Evolutionary conservation across 768 basidiomycete genomes (phyloP).

Genomic region (Neoboletus subvelutipes): DNA sequence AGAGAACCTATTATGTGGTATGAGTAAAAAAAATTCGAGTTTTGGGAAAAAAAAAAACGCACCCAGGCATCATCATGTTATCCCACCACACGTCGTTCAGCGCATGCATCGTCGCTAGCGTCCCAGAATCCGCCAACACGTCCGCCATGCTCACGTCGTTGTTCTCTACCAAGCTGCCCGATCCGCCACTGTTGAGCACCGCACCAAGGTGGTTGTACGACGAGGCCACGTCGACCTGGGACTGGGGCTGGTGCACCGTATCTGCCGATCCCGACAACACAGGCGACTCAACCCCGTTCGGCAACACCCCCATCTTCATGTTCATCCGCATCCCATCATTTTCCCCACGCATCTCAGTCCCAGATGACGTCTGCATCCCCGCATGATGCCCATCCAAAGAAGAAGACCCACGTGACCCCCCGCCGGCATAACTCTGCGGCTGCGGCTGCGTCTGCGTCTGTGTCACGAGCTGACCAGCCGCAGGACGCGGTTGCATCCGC

Average conservation of each 20-base stretch:
- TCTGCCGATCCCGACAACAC: slow-evolving; percentile 2
- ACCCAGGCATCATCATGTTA: slow-evolving; percentile 86
- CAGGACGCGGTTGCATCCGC: slow-evolving; percentile 51
- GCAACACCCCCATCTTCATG: slow-evolving; percentile 20
- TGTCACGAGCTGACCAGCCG: slow-evolving; percentile 36
- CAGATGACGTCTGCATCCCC: slow-evolving; percentile 11
- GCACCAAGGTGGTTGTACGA: slow-evolving; percentile 30
- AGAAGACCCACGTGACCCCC: slow-evolving; percentile 28
- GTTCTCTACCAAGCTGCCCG: not conserved
- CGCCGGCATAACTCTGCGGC: slow-evolving; percentile 14
- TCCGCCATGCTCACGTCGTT: slow-evolving; percentile 28
- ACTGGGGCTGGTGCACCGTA: slow-evolving; percentile 16
- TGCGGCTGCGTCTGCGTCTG: slow-evolving; percentile 15
- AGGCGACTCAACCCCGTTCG: not conserved
- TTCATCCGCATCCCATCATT: slow-evolving; percentile 33
- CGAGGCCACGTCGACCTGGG: slow-evolving; percentile 37
- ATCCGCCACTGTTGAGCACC: not conserved
- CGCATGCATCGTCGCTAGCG: slow-evolving; percentile 71
- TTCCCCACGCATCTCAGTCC: slow-evolving; percentile 19
- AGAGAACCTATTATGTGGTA: too few species aligned
- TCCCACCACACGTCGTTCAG: slow-evolving; percentile 74
- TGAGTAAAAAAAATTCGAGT: too few species aligned
- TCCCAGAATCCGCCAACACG: slow-evolving; percentile 43
- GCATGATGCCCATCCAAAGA: slow-evolving; percentile 29
- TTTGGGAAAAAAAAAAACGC: not conserved